Base-by-base conservation (phyloP, 108 stramenopile species). In the Pseudonitzschia pungens region DNA sequence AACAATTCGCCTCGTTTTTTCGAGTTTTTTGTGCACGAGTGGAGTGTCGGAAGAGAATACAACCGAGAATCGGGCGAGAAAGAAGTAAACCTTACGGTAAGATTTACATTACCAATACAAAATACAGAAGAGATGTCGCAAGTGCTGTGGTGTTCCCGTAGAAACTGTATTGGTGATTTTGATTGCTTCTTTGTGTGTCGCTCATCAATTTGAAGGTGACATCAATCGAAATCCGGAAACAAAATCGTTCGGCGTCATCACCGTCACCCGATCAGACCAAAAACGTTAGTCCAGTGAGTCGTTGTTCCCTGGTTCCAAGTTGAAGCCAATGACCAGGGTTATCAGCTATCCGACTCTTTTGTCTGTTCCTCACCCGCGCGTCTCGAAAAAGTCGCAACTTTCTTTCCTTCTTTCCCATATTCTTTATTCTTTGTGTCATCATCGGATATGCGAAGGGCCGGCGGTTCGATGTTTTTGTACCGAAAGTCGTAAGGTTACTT, bases 161-260 rank as follows among this genome's bases (percentile, higher is more conserved):
- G 45, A 48, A 48, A 48, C 36, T 6, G 36, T 1, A 18, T 48
- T 11, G 45, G 14, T 48, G 45, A 6, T 36, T 36, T 48, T 14
- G 45, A 48, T 48, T 48, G 45, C 45, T 18, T 48, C 42, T 48
- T 6, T 2, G 36, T 36, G 36, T 6, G 2, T 36, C n/a, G n/a
- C n/a, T n/a, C n/a, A n/a, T 36, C 36, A 36, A 48, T 48, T 48
- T 48, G 45, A 48, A 48, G 45, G 45, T 48, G 45, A 48, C 45
- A 48, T 48, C 45, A 48, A 48, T 18, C 45, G 45, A 48, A 48
- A 48, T 48, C 45, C 45, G 2, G 18, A 48, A 18, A 2, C 14
- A 48, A 48, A 48, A 48, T 18, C 14, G 45, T 18, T 18, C 14
- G 9, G 45, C 45, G 45, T 48, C 45, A 48, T 48, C 45, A 48